Base-by-base conservation (phyloP, 2,329 filamentous ascomycete genomes). In the Monosporascus cannonballus region DNA sequence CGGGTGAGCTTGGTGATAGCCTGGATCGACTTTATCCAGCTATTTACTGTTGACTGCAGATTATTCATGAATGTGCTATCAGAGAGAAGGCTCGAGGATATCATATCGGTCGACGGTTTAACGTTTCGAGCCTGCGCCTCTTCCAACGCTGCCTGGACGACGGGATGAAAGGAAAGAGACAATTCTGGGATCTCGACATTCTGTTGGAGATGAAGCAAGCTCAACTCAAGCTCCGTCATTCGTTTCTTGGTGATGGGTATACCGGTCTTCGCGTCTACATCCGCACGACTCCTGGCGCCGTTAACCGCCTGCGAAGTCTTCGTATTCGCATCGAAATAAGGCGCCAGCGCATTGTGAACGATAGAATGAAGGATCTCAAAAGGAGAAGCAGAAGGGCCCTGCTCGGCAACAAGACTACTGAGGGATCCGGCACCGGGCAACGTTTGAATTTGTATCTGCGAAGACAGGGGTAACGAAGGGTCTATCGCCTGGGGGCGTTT, bases 1-100 rank as follows among this genome's bases (percentile, higher is more conserved):
- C 91, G 85, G 41, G 90, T 90, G 76, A 96, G 88, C 73, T 95
- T 95, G 39, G 94, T 99, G 61, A 96, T 95, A 47, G 87, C 87
- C 69, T 96, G 93, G 59, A 99, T 99, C 11, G 93, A 96, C 74
- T 96, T 96, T 74, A 99, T 99, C 94, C 94, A 99, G 57, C 87
- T 86, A 69, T 97, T 99, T 55, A 97, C 94, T 48, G 87, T 94
- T 49, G 89, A 87, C 68, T 97, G 94, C 38, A 99, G 77, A 61
- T 87, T 91, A 71, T 99, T 99, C 64, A 96, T 85, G 61, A 99
- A 95, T 11, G 85, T 84, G 64, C 90, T 96, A 71, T 96, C 94
- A 54, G 90, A 85, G 36, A 96, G 76, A n/a, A 95, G 79, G 11
- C 81, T 73, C 8, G 81, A 64, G 2, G 90, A 87, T 47, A 99